phyloP scores from a whole-genome alignment of 2,329 filamentous ascomycete genomes.

The Diaporthe humulicola region DNA sequence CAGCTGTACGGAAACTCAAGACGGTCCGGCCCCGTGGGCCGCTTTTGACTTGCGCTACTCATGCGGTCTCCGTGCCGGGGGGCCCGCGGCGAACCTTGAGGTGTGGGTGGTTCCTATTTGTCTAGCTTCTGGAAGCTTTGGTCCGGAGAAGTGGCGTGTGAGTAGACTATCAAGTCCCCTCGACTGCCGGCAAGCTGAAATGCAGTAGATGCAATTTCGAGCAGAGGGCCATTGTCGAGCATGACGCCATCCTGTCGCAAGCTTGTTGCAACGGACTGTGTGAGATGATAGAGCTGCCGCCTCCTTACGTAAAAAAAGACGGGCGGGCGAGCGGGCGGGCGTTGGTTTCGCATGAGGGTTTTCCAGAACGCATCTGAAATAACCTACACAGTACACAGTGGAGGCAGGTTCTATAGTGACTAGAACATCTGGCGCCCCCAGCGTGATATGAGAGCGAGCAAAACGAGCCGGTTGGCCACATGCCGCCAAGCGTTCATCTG shows the following conservation, averaged over 20 bases:
- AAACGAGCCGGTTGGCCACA: neutral
- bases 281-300: neutral
- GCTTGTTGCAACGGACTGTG: neutral
- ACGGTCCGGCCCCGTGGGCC: constrained; percentile 3
- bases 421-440: too few relatives aligned
- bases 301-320: constrained; percentile 18
- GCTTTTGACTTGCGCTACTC: neutral
- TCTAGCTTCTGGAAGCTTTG: neutral
- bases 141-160: constrained; percentile 5
- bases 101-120: neutral
- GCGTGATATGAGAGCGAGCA: neutral
- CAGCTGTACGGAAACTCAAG: neutral
- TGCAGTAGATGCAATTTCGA: neutral
- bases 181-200: neutral
- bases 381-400: too few relatives aligned
- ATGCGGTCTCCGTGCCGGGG: neutral
- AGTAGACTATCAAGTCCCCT: neutral
- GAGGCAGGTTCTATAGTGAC: too few relatives aligned
- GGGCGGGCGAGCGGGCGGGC: neutral
- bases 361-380: neutral
- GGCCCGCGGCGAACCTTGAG: neutral
- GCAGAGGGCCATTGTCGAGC: neutral
- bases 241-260: constrained; percentile 29
- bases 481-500: neutral
- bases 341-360: neutral